phyloP scores from a whole-genome alignment of 2,329 filamentous ascomycete genomes.

The Cryphonectria nitschkei region DNA sequence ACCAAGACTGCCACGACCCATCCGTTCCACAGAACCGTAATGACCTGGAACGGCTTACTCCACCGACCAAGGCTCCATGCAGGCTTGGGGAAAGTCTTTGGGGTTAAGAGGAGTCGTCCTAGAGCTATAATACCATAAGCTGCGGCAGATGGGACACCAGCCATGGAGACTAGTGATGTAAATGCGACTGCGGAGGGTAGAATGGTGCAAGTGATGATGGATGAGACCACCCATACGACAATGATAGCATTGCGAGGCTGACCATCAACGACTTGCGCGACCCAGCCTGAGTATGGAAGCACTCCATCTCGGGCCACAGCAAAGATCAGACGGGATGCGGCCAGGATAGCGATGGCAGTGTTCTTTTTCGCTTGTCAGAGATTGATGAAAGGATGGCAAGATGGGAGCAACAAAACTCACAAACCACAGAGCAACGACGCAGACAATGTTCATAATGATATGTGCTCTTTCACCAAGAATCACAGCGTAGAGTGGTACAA shows the following conservation, averaged over 20 bases:
- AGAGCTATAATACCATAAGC: constrained; percentile 57
- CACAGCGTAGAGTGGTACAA: constrained; percentile 60
- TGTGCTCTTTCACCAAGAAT: constrained; percentile 60
- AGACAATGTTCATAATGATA: constrained; percentile 65
- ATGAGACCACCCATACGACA: constrained; percentile 58
- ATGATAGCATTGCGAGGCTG: constrained; percentile 64
- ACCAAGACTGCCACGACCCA: constrained; percentile 54
- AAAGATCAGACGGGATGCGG: constrained; percentile 64
- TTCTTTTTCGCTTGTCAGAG: constrained; percentile 43
- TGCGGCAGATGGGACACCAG: constrained; percentile 55
- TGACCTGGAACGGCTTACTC: constrained; percentile 52
- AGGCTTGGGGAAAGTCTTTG: constrained; percentile 50
- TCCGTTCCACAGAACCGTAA: constrained; percentile 52
- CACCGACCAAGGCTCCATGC: constrained; percentile 49
- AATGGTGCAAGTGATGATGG: constrained; percentile 62
- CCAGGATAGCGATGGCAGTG: constrained; percentile 62
- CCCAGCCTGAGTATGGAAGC: constrained; percentile 61
- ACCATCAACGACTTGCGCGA: constrained; percentile 56
- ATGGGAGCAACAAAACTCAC: constrained; percentile 40
- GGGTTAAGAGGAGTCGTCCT: constrained; percentile 50
- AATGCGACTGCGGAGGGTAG: constrained; percentile 58
- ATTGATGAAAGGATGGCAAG: too few species aligned
- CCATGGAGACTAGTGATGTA: constrained; percentile 56
- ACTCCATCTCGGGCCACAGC: constrained; percentile 65
- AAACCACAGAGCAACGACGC: constrained; percentile 54